Base-by-base conservation (phyloP, 257 asterid genomes). In the Ehretia macrophylla region DNA sequence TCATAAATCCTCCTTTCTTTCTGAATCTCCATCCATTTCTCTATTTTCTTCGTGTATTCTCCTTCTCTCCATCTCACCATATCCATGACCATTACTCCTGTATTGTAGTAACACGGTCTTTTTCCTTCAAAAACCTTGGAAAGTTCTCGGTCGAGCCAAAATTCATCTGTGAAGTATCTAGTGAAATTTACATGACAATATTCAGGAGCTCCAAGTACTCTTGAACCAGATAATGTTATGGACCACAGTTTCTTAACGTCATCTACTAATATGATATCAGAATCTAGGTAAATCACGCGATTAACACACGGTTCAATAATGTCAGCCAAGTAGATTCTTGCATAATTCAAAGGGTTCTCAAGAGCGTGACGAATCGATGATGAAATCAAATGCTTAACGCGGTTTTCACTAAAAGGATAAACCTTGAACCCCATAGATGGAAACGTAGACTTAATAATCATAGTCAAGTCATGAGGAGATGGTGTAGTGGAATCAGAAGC, bases 11-110 rank as follows among this genome's bases (percentile, higher is more conserved):
- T 77, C 57, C 54, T 79, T 57, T 70, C 76, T 71, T 65, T 83
- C 48, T 83, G 91, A 16, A 81, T 63, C 69, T 67, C 76, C 96
- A 83, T 85, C 96, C 96, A 87, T 38, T 66, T 42, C 65, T 82
- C 91, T 13, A 87, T 80, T 52, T 60, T 77, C 44, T 11, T 14
- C 1, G 85, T 80, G 19, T 76, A 80, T 4, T 74, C 88, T 11
- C 87, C 88, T 1, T 5, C 37, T 44, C 96, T 75, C 91, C 94
- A 85, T 59, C 74, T 75, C 50, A 17, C 76, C 72, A 85, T 49
- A 72, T 87, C 91, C 76, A 85, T 71, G 5, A 83, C 75, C 94
- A 87, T 82, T 35, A 87, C 94, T 8, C 94, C 96, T 1, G 88
- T 84, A 17, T 87, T 84, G 64, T 82, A 87, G 64, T 87, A 87